Evolutionary conservation across 208 protist species (phyloP), one percentile per base, ranked within the genome.

Genomic region (Wallacemonas sp.): DNA sequence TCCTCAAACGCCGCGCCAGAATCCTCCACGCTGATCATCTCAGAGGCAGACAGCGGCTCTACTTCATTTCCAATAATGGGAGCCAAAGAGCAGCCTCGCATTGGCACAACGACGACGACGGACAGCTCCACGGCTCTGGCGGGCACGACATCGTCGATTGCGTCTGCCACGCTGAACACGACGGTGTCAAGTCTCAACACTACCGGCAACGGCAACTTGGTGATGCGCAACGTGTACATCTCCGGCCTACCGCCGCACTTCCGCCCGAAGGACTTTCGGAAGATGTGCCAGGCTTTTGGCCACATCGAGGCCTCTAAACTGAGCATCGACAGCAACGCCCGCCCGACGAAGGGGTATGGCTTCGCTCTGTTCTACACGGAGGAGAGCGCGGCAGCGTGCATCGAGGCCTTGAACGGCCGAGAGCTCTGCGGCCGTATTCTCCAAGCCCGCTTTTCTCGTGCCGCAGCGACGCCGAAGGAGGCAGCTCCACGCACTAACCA

Each of bases 211-310:
- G 44, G 51, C 58, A 38, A 62, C 44, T 12, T 75, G n/a, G 31
- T 49, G 22, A 41, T 47, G 41, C 79, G 83, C 51, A 92, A 92
- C 71, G 82, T 92, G 63, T 92, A 92, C 72, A 75, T 92, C 65
- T 86, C 73, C 12, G 86, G 86, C 12, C 68, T 92, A 31, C 77
- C 86, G 0, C 65, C 78, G 0, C 72, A 69, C 34, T 79, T 79
- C 63, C 66, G 63, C 31, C 66, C 80, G 19, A 28, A 69, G 14
- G 79, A 86, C 19, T 88, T 92, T 56, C 82, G 86, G 36, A 68
- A 77, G 59, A 28, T 92, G 46, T 92, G 86, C 60, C 76, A 85
- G 70, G 24, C 34, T 27, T 92, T 78, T 31, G 86, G 86, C 21
- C 79, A 53, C 15, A 74, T 92, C 26, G 86, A 88, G 70, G 86